phyloP scores from a whole-genome alignment of 306 rosid genomes.

The Castanopsis chinensis region DNA sequence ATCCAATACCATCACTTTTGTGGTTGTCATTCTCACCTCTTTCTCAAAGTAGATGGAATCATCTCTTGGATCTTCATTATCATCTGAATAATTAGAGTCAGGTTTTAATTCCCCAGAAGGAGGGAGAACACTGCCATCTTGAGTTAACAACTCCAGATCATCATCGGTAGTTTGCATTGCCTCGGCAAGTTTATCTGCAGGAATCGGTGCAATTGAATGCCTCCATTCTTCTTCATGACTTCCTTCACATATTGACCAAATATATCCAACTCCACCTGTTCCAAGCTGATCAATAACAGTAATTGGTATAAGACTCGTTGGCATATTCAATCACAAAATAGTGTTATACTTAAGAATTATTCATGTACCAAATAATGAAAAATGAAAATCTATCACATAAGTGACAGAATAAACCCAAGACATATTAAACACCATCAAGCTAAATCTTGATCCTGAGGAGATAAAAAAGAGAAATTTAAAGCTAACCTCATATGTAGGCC shows the following conservation, averaged over 20 bases:
- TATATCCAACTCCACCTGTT: constrained; percentile 75
- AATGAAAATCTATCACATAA: not conserved
- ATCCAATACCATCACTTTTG: constrained; percentile 2
- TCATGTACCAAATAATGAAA: not conserved
- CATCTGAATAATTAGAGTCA: constrained; percentile 65
- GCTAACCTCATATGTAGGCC: constrained; percentile 68
- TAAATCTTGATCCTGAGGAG: not conserved
- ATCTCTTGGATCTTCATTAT: constrained; percentile 58
- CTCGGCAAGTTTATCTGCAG: constrained; percentile 75
- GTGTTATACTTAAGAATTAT: not conserved
- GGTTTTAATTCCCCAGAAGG: constrained; percentile 73
- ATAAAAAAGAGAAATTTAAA: not conserved
- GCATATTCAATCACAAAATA: not conserved
- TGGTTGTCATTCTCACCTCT: constrained; percentile 53
- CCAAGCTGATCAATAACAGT: constrained; percentile 72
- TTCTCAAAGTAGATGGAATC: constrained; percentile 65
- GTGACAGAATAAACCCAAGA: constrained; percentile 8
- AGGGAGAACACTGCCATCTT: constrained; percentile 67
- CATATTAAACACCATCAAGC: not conserved
- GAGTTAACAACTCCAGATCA: constrained; percentile 57
- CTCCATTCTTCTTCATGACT: constrained; percentile 91
- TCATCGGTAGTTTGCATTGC: constrained; percentile 53
- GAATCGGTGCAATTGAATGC: constrained; percentile 96
- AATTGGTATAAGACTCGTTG: constrained; percentile 17
- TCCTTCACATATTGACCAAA: constrained; percentile 90